Base-by-base conservation (phyloP, 2,329 filamentous ascomycete species). In the Trichoderma citrinoviride region DNA sequence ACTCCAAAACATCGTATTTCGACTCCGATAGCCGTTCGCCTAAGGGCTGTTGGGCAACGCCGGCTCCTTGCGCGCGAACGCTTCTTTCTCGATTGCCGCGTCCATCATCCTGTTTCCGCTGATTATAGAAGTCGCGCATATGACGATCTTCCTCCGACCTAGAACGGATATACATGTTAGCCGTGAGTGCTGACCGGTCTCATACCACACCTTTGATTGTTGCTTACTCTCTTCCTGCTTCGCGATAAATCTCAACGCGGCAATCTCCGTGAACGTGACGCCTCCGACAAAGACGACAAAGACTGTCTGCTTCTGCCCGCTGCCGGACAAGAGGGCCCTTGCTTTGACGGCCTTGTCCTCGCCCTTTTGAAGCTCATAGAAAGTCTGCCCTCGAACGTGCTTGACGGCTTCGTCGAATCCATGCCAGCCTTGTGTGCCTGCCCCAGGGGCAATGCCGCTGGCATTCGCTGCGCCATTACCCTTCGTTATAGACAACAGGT, bases 261-360 rank as follows among this genome's bases (percentile, higher is more conserved):
- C 93, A 75, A 99, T 94, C 78, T 99, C 95, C 0, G 95, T 94
- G 74, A 96, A 97, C 0, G 93, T 97, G 63, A 99, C 91, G 2
- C 95, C 96, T n/a, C 95, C 95, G 19, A 99, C 81, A 77, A 98
- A 98, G 70, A 98, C 96, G n/a, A 99, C 89, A 73, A 97, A 91
- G 0, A 96, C 90, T 0, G 91, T 94, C 81, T 97, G 96, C 75
- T 88, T 88, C 57, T 86, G 86, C 17, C 85, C 85, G 3, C 91
- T 91, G 0, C 93, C 92, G 53, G 92, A 91, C 44, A 99, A 81
- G 27, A 96, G 85, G 66, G 92, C 89, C 64, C 93, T 84, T 17
- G 94, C 94, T 72, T 94, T 93, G 37, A 94, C 88, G 1, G 93
- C 93, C 75, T 95, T 96, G 73, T 97, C 93, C 72, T 96, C 92